Percentiles rank a stretch among this genome's conserved stretches.
phyloP scores from a whole-genome alignment of 2,329 filamentous ascomycete species.

The Apiospora kogelbergensis region DNA sequence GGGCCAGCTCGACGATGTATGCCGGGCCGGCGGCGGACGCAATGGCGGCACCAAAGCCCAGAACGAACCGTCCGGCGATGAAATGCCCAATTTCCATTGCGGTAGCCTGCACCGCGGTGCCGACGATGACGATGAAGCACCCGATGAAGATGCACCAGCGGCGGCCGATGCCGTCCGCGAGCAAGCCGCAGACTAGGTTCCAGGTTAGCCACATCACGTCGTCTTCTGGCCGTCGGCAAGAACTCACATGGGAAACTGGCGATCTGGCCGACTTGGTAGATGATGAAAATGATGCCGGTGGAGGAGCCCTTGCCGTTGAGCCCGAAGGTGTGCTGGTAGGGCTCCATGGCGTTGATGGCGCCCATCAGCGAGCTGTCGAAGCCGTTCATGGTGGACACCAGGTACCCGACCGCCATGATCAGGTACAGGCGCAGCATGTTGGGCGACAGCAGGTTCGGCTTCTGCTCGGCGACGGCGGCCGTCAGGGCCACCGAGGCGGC shows the following conservation, averaged over 20 bases:
- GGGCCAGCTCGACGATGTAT: constrained; percentile 64
- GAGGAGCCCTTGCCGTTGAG: constrained; percentile 46
- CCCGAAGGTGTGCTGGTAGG: constrained; percentile 49
- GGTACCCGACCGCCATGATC: constrained; percentile 39
- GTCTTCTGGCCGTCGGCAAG: not conserved
- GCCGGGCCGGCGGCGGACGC: constrained; percentile 59
- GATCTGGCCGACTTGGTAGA: constrained; percentile 51
- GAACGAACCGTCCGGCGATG: constrained; percentile 54
- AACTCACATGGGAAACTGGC: constrained; percentile 44
- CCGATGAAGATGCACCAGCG: constrained; percentile 57
- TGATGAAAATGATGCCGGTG: constrained; percentile 47
- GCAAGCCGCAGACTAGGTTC: constrained; percentile 42
- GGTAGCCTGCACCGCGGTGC: constrained; percentile 50
- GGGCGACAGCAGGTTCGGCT: constrained; percentile 32
- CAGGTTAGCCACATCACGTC: not conserved
- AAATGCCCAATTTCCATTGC: constrained; percentile 48
- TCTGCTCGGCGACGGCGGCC: constrained; percentile 34
- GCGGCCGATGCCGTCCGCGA: constrained; percentile 53
- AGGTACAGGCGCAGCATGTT: constrained; percentile 37
- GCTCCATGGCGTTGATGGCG: constrained; percentile 51
- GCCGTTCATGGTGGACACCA: constrained; percentile 54
- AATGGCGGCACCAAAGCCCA: constrained; percentile 60
- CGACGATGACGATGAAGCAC: constrained; percentile 49
- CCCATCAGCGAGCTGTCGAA: constrained; percentile 57
- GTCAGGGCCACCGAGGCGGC: constrained; percentile 36